These are phyloP conservation scores for Glutinoglossum americanum DNA, from an alignment of 495 filamentous ascomycete genomes.

Conservation along the genomic window DNA sequence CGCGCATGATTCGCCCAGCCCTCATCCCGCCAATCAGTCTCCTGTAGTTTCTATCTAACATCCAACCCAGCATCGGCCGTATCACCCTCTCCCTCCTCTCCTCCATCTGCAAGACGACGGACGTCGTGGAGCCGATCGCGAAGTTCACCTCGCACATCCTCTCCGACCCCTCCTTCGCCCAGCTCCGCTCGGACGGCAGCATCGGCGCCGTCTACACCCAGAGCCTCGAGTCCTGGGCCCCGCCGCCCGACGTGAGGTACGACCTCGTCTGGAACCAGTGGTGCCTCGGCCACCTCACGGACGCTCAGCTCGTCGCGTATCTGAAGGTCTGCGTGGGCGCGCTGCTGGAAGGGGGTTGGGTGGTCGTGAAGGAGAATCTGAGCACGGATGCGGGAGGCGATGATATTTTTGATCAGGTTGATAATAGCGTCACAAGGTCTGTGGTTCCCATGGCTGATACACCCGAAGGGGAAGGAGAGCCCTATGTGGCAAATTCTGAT, in stretches of 20 bases:
- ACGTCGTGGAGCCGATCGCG: slow-evolving; percentile 37
- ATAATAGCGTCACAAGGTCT: slow-evolving; percentile 54
- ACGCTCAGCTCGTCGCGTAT: slow-evolving; percentile 47
- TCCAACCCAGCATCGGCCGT: slow-evolving; percentile 29
- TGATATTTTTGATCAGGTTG: slow-evolving; percentile 57
- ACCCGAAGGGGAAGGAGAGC: background rate
- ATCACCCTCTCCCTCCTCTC: slow-evolving; percentile 34
- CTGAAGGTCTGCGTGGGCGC: slow-evolving; percentile 35
- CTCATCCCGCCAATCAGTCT: too few relatives aligned
- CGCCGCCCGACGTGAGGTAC: slow-evolving; percentile 26
- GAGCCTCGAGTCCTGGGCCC: slow-evolving; percentile 57
- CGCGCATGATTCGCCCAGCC: too few relatives aligned
- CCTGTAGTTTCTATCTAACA: too few relatives aligned
- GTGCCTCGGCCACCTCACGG: slow-evolving; percentile 84
- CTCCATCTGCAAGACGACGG: slow-evolving; percentile 28
- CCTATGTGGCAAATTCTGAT: background rate
- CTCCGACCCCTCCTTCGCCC: slow-evolving; percentile 12
- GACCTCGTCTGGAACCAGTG: slow-evolving; percentile 62
- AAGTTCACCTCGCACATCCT: slow-evolving; percentile 32
- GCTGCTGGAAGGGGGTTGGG: slow-evolving; percentile 23
- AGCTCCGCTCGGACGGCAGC: slow-evolving; percentile 5
- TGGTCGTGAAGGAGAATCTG: slow-evolving; percentile 80
- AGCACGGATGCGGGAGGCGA: slow-evolving; percentile 28
- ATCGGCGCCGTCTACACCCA: slow-evolving; percentile 46
- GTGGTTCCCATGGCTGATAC: background rate